Evolutionary conservation across 2,329 filamentous ascomycete genomes (phyloP).

Genomic region (Phialophora macrospora): DNA sequence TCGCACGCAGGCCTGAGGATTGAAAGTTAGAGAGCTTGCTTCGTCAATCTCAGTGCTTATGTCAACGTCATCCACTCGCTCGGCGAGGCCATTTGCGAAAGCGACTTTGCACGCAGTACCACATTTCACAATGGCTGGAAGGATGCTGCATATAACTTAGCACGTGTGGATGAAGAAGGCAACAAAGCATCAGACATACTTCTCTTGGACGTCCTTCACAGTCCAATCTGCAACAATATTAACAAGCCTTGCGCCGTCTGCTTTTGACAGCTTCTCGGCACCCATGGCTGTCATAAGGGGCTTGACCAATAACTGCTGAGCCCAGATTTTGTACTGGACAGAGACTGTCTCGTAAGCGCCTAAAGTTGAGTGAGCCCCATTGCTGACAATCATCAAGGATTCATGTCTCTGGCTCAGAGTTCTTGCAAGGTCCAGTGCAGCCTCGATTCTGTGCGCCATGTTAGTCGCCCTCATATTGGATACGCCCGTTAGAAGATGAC

Average conservation of each 20-base stretch:
- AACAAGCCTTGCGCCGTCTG: conserved; percentile 15
- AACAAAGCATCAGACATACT: conserved; percentile 10
- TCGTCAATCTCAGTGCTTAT: neutral
- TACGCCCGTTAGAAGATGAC: neutral
- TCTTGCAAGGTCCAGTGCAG: neutral
- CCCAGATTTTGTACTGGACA: neutral
- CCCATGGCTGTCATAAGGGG: neutral
- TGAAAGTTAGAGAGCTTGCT: neutral
- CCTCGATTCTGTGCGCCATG: neutral
- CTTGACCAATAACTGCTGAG: conserved; percentile 3
- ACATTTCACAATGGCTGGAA: conserved; percentile 9
- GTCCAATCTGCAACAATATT: conserved; percentile 13
- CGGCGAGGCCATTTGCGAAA: conserved; percentile 17
- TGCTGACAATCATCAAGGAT: conserved; percentile 4
- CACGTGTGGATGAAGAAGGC: neutral
- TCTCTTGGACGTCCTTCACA: conserved; percentile 1
- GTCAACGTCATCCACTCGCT: neutral
- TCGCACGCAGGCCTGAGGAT: neutral
- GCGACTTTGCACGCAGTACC: conserved; percentile 15
- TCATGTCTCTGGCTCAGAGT: conserved; percentile 5
- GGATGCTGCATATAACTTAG: neutral
- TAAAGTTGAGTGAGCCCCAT: neutral
- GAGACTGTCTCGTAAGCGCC: neutral
- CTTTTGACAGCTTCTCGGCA: conserved; percentile 9
- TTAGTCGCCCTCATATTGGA: neutral